These are phyloP conservation scores for Syncephalastrum contaminatum DNA, from an alignment of 371 early-diverging fungal genomes.

Conservation along the genomic window DNA sequence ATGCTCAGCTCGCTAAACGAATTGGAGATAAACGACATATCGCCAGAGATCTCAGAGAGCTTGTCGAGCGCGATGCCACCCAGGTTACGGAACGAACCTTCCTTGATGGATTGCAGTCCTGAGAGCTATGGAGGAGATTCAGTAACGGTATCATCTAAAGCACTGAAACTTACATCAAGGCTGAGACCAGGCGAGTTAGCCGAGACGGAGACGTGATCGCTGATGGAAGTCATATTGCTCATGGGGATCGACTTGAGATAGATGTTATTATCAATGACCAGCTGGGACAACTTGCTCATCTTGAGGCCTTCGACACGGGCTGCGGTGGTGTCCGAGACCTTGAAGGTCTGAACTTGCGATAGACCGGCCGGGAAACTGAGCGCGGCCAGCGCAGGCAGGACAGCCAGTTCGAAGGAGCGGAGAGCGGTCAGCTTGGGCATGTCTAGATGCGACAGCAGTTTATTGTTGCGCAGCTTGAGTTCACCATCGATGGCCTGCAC, in stretches of 20 bases:
- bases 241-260: constrained; percentile 43
- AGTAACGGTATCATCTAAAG: constrained; percentile 24
- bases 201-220: constrained; percentile 32
- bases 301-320: constrained; percentile 42
- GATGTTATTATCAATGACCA: constrained; percentile 51
- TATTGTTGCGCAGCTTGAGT: constrained; percentile 45
- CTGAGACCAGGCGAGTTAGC: constrained; percentile 41
- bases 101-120: constrained; percentile 20
- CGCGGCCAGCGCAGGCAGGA: constrained; percentile 40
- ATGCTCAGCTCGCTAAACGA: constrained; percentile 31
- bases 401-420: constrained; percentile 35
- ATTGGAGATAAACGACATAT: constrained; percentile 50
- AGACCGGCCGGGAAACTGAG: constrained; percentile 41
- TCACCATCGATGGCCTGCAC: constrained; percentile 46
- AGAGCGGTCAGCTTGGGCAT: constrained; percentile 33
- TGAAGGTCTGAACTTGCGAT: constrained; percentile 30
- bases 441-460: constrained; percentile 27
- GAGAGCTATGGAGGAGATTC: constrained; percentile 23
- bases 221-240: constrained; percentile 25
- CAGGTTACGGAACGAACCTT: constrained; percentile 43
- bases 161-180: constrained; percentile 28
- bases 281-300: constrained; percentile 21
- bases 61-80: constrained; percentile 26
- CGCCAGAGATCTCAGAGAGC: constrained; percentile 37
- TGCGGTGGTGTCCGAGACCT: constrained; percentile 42